Conservation (phyloP, 331 rosid genomes). For the Stylosanthes scabra region DNA sequence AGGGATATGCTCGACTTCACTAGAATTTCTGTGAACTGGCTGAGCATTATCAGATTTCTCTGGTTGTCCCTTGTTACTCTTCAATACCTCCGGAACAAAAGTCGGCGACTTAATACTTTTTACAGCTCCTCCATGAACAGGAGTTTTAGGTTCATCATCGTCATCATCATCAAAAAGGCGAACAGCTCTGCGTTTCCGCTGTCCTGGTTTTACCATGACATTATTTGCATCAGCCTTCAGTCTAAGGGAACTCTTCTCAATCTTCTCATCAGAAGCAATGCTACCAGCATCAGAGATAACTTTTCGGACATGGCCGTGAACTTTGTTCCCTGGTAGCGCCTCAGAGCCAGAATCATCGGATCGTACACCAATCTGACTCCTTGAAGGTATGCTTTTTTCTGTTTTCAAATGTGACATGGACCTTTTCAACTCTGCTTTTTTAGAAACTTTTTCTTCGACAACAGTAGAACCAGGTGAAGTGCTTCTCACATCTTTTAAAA, state of each 20-base stretch:
- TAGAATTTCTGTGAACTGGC: slow-evolving; percentile 43
- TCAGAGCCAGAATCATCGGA: slow-evolving; percentile 58
- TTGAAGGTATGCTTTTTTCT: slow-evolving; percentile 55
- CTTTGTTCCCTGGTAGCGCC: slow-evolving; percentile 56
- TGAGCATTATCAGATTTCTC: slow-evolving; percentile 53
- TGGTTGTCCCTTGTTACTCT: slow-evolving; percentile 45
- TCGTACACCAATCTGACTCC: slow-evolving; percentile 49
- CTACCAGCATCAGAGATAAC: slow-evolving; percentile 59
- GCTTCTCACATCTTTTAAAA: slow-evolving; percentile 50
- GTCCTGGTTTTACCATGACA: slow-evolving; percentile 46
- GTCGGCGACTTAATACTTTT: slow-evolving; percentile 57
- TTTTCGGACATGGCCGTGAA: slow-evolving; percentile 55
- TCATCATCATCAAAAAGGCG: slow-evolving; percentile 78
- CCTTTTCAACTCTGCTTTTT: slow-evolving; percentile 56
- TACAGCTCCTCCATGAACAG: slow-evolving; percentile 85
- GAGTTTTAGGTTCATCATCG: slow-evolving; percentile 83
- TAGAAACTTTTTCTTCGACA: slow-evolving; percentile 55
- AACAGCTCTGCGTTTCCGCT: slow-evolving; percentile 83
- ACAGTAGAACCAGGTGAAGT: slow-evolving; percentile 51
- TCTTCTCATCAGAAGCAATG: slow-evolving; percentile 54
- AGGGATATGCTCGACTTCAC: slow-evolving; percentile 50
- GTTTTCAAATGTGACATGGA: slow-evolving; percentile 57
- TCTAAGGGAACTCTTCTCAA: slow-evolving; percentile 45
- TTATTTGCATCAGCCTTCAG: slow-evolving; percentile 54
- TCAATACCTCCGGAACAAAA: slow-evolving; percentile 55